Evolutionary conservation across 257 asterid species (phyloP).

Genomic region (Misopates orontium): DNA sequence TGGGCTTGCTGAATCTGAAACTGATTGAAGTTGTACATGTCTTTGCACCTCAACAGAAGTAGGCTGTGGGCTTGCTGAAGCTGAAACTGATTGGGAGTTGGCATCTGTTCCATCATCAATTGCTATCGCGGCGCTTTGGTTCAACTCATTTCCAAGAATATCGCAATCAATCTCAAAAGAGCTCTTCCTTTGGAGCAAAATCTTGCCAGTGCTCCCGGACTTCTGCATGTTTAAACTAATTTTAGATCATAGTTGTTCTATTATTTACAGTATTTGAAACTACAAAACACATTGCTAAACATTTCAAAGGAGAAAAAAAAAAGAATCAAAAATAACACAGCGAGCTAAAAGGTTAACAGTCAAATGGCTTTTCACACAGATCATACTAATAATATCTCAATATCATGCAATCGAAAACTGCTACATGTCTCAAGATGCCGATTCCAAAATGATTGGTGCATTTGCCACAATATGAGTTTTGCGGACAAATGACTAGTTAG

Average conservation of each 20-base stretch:
- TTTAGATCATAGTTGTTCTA: constrained; percentile 11
- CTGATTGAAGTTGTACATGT: no score
- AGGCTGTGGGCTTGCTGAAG: constrained; percentile 61
- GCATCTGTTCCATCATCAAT: constrained; percentile 49
- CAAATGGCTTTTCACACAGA: no score
- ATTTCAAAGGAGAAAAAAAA: neutral
- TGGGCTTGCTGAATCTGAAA: constrained; percentile 57
- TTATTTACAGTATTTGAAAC: constrained; percentile 1
- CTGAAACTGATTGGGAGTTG: constrained; percentile 48
- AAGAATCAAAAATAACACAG: neutral
- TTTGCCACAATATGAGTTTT: no score
- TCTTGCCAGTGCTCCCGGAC: constrained; percentile 62
- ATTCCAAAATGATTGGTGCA: no score
- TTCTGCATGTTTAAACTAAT: constrained; percentile 45
- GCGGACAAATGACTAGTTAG: no score
- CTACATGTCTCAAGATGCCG: no score
- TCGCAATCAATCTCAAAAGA: constrained; percentile 68
- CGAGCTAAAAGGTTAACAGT: no score
- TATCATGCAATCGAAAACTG: no score
- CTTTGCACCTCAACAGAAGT: constrained; percentile 59
- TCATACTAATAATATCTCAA: no score
- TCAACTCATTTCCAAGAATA: constrained; percentile 52
- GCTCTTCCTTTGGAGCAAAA: constrained; percentile 77
- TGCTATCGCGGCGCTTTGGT: constrained; percentile 40
- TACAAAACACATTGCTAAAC: neutral